Conservation (phyloP, 1,139 yeast genomes). For the Cylindricascospora bacillispora region DNA sequence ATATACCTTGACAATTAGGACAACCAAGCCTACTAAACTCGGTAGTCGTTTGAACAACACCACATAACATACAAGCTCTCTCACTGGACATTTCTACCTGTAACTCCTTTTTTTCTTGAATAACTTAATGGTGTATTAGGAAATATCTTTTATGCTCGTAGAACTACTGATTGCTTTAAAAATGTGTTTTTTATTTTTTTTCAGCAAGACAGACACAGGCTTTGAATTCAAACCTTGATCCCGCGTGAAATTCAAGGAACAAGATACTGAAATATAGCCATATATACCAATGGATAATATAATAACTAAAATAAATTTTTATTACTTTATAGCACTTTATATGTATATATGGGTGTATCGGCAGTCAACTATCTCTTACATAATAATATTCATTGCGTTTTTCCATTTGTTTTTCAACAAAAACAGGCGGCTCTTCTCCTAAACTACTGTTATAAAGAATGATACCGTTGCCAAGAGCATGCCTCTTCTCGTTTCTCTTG, state of each 20-base stretch:
- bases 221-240: no score
- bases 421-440: constrained; percentile 23
- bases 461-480: constrained; percentile 44
- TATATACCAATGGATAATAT: no score
- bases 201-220: no score
- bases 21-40: constrained; percentile 77
- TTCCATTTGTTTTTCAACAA: constrained; percentile 18
- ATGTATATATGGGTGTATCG: no score
- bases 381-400: constrained; percentile 22
- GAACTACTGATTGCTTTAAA: no score
- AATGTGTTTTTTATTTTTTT: no score
- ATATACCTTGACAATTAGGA: constrained; percentile 91
- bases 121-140: no score
- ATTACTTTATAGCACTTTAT: no score
- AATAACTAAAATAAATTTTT: no score
- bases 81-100: constrained; percentile 36
- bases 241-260: no score
- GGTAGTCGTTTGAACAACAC: constrained; percentile 52
- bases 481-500: constrained; percentile 42
- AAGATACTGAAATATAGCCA: no score
- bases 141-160: background rate
- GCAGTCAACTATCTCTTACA: constrained; percentile 8
- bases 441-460: constrained; percentile 24
- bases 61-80: constrained; percentile 97
- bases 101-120: no score